Evolutionary conservation across 164 flowering plant species (phyloP).

Genomic region (Tinospora cordifolia): DNA sequence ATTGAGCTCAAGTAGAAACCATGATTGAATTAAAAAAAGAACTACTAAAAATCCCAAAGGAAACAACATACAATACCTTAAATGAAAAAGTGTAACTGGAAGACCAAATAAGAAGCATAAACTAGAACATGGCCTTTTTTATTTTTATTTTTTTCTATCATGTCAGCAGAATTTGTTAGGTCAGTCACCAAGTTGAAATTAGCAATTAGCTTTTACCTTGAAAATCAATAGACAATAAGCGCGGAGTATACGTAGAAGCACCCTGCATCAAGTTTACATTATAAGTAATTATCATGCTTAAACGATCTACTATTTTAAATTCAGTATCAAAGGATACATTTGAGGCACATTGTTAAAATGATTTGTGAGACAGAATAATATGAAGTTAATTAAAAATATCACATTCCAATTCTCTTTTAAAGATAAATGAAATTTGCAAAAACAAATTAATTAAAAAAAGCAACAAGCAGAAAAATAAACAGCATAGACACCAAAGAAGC

Average conservation of each 20-base stretch:
- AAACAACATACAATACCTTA: no score
- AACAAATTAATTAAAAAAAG: background rate
- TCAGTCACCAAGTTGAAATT: background rate
- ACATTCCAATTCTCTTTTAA: background rate
- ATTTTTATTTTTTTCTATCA: background rate
- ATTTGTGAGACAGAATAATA: no score
- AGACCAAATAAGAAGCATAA: background rate
- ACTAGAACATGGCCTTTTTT: background rate
- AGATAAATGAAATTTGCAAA: background rate
- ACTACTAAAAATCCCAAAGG: no score
- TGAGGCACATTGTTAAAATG: background rate
- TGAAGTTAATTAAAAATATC: no score
- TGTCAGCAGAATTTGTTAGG: background rate
- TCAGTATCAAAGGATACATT: background rate
- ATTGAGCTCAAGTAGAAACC: no score
- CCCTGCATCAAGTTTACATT: conserved; percentile 48
- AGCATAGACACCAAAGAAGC: background rate
- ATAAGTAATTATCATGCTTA: conserved; percentile 9
- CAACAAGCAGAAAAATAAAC: background rate
- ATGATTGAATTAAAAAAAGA: no score
- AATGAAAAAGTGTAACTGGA: background rate
- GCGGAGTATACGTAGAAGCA: conserved; percentile 65
- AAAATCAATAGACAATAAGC: conserved; percentile 61
- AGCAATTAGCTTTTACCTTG: conserved; percentile 44
- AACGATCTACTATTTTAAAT: background rate